phyloP scores from a whole-genome alignment of 805 yeast genomes.

The Isabelozyma pseudorhagii region DNA sequence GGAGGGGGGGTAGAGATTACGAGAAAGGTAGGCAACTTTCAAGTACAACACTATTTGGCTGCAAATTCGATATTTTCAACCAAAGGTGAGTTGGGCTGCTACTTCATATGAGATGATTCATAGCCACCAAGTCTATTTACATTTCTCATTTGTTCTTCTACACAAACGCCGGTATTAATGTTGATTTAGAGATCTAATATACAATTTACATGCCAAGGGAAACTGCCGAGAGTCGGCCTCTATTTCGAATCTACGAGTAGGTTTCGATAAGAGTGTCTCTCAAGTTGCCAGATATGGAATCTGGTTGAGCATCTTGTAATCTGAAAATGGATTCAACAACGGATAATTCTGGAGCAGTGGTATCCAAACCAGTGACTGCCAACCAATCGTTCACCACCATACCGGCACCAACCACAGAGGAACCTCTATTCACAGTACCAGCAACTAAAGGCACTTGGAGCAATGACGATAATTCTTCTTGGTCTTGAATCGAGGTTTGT shows the following conservation, averaged over 20 bases:
- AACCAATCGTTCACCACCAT: constrained; percentile 98
- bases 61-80: no score
- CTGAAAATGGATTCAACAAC: constrained; percentile 96
- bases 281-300: constrained; percentile 75
- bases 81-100: no score
- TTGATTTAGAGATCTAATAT: not conserved
- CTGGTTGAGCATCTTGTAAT: constrained; percentile 88
- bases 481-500: constrained; percentile 94
- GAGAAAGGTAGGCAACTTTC: no score
- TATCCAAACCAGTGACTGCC: constrained; percentile 94
- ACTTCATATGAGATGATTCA: no score
- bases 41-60: no score
- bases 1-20: no score
- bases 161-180: not conserved
- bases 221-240: not conserved
- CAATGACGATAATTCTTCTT: constrained; percentile 93
- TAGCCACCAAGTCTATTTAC: not conserved
- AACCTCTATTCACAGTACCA: constrained; percentile 97
- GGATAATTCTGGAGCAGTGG: constrained; percentile 97
- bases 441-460: constrained; percentile 98
- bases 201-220: not conserved
- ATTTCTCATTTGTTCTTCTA: not conserved
- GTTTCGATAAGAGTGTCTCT: constrained; percentile 93
- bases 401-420: constrained; percentile 97
- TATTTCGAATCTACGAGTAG: constrained; percentile 50